Evolutionary conservation across 2,329 filamentous ascomycete species (phyloP).

Genomic region (Mariannaea elegans): DNA sequence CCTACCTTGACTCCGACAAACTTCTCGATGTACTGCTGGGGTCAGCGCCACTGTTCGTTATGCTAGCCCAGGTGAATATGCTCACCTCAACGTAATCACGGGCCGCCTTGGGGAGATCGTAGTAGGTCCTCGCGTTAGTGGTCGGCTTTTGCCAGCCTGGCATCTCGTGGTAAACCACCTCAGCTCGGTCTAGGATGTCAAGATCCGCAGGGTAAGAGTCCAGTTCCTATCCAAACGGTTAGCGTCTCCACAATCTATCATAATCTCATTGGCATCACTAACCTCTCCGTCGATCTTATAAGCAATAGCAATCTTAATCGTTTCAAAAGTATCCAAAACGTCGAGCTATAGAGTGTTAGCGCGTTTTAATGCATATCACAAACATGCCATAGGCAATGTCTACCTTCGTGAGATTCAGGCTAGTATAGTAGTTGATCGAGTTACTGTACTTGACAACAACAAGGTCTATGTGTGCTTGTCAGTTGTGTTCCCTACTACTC

Average conservation of each 20-base stretch:
- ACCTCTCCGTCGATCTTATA: slow-evolving; percentile 62
- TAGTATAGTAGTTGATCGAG: slow-evolving; percentile 73
- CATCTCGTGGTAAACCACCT: slow-evolving; percentile 74
- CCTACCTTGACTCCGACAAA: slow-evolving; percentile 66
- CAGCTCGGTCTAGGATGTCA: slow-evolving; percentile 63
- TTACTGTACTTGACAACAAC: slow-evolving; percentile 72
- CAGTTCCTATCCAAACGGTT: slow-evolving; percentile 36
- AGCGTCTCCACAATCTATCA: slow-evolving; percentile 39
- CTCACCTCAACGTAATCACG: slow-evolving; percentile 67
- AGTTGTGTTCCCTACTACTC: slow-evolving; percentile 27
- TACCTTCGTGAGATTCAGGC: slow-evolving; percentile 65
- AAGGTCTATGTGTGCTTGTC: slow-evolving; percentile 56
- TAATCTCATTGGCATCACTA: slow-evolving; percentile 20
- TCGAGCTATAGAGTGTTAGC: slow-evolving; percentile 31
- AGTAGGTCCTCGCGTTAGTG: slow-evolving; percentile 65
- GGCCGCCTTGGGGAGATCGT: slow-evolving; percentile 71
- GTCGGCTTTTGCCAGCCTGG: slow-evolving; percentile 75
- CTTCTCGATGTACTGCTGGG: slow-evolving; percentile 65
- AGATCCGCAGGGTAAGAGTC: slow-evolving; percentile 71
- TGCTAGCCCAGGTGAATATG: slow-evolving; percentile 16
- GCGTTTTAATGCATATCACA: slow-evolving; percentile 9
- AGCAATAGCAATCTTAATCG: slow-evolving; percentile 77
- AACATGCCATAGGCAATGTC: not conserved
- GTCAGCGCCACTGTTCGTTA: slow-evolving; percentile 25
- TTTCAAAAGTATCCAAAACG: slow-evolving; percentile 76